Conservation (phyloP, 2,329 filamentous ascomycete genomes). For the Scytalidium lignicola region DNA sequence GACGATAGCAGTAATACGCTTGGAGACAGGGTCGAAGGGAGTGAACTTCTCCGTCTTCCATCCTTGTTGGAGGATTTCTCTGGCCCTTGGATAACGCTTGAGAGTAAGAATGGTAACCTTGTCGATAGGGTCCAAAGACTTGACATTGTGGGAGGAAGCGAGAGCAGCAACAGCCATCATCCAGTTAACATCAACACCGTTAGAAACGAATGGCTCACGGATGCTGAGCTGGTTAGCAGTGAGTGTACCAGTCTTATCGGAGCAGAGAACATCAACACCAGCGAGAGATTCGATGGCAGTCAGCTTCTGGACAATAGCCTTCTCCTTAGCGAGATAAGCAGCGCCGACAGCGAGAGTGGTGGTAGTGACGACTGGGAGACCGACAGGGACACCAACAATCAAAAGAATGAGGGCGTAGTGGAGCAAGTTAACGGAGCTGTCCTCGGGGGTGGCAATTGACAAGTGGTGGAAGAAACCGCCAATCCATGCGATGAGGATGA, state of each 20-base stretch:
- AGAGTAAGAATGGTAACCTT: slow-evolving; percentile 74
- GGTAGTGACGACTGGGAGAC: slow-evolving; percentile 74
- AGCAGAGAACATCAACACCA: slow-evolving; percentile 74
- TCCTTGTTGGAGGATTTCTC: slow-evolving; percentile 68
- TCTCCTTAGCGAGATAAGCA: slow-evolving; percentile 71
- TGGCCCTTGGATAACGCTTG: slow-evolving; percentile 71
- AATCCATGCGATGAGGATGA: slow-evolving; percentile 70
- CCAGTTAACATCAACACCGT: slow-evolving; percentile 76
- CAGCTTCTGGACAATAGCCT: slow-evolving; percentile 75
- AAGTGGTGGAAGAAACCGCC: slow-evolving; percentile 73
- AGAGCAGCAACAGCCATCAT: slow-evolving; percentile 79
- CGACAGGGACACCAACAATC: slow-evolving; percentile 74
- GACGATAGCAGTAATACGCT: slow-evolving; percentile 69
- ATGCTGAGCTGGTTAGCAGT: slow-evolving; percentile 72
- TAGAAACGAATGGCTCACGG: slow-evolving; percentile 70
- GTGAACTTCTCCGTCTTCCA: slow-evolving; percentile 76
- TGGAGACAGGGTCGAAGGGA: slow-evolving; percentile 73
- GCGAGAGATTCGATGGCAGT: slow-evolving; percentile 73
- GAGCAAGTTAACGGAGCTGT: slow-evolving; percentile 58
- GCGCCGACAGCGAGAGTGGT: slow-evolving; percentile 73
- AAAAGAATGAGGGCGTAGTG: slow-evolving; percentile 66
- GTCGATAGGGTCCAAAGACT: slow-evolving; percentile 73
- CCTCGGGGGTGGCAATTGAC: slow-evolving; percentile 52
- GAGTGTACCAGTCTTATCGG: slow-evolving; percentile 76
- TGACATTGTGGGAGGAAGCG: slow-evolving; percentile 73